These are phyloP conservation scores for Dendrothele bispora DNA, from an alignment of 768 basidiomycete species.

Conservation along the genomic window DNA sequence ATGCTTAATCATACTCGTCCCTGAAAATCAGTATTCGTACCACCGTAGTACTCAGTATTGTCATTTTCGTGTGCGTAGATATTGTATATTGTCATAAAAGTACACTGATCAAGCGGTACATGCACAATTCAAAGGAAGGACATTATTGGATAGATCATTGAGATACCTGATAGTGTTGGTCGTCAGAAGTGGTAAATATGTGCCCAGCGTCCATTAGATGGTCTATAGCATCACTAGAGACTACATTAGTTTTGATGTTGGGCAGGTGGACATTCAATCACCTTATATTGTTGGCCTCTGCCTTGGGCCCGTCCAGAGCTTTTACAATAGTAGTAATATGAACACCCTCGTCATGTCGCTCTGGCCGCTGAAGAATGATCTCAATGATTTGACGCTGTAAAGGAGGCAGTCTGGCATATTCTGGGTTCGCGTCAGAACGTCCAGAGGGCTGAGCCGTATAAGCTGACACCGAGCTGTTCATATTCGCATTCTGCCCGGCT, in stretches of 20 bases:
- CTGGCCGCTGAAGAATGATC: constrained; percentile 54
- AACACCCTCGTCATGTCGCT: constrained; percentile 59
- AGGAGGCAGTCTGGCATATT: constrained; percentile 55
- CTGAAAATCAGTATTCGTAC: no score
- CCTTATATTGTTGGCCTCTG: constrained; percentile 61
- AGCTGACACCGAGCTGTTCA: constrained; percentile 30
- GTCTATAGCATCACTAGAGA: constrained; percentile 67
- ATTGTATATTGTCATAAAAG: no score
- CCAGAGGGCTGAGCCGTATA: constrained; percentile 39
- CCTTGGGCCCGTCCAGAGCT: constrained; percentile 45
- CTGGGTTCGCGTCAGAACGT: constrained; percentile 30
- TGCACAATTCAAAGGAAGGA: background rate
- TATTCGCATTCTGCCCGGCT: constrained; percentile 13
- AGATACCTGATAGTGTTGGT: constrained; percentile 73
- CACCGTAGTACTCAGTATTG: no score
- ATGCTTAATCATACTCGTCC: no score
- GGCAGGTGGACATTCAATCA: constrained; percentile 23
- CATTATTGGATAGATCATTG: constrained; percentile 19
- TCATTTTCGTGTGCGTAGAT: no score
- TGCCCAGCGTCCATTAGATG: constrained; percentile 76
- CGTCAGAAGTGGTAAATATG: constrained; percentile 79
- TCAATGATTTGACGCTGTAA: constrained; percentile 65
- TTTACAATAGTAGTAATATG: constrained; percentile 74
- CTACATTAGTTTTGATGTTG: background rate
- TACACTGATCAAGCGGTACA: constrained; percentile 1